Evolutionary conservation across 257 asterid genomes (phyloP), one percentile per base, ranked within the genome.

Genomic region (Plantago major): DNA sequence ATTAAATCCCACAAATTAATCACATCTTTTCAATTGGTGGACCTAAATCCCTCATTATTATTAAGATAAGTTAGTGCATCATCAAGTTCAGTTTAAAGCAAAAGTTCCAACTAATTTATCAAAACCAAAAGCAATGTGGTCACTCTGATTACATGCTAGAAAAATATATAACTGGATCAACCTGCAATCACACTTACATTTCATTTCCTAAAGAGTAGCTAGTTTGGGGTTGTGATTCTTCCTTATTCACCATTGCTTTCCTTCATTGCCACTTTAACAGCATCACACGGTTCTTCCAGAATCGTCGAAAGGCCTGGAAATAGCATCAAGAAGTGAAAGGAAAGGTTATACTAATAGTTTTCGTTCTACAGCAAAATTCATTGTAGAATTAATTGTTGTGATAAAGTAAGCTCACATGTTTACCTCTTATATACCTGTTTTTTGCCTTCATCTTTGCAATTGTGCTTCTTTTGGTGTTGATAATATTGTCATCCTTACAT

Each of bases 231-330:
- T 69, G 67, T 54, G 2, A 22, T 18, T 47, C 19, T 19, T 28
- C 66, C 61, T 67, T 64, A 66, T 65, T 65, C 57, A 60, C 44
- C 55, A 40, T 73, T 75, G 52, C 62, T 71, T 81, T 40, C 55
- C 76, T 26, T 53, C 58, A 63, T 56, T 67, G 9, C 73, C 75
- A 49, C 70, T 58, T 59, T 81, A 66, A 63, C 76, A 66, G 18
- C 64, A 74, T 33, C 40, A 33, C 59, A 58, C 46, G 76, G 73
- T 62, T 84, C 92, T 76, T 84, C 87, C 64, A 71, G 66, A 62
- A 78, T 82, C 3, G 83, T 78, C 1, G 79, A 66, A 54, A 82
- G 63, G 9, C 84, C 95, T 81, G 79, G 10, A 40, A 60, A 62
- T 6, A 13, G 18, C 43, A 65, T 33, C 40, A 33, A 33, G 40